Percentiles rank a stretch among this genome's conserved stretches.
These are phyloP conservation scores for Tulasnella sp. DNA, from an alignment of 768 basidiomycete genomes.

Conservation along the genomic window DNA sequence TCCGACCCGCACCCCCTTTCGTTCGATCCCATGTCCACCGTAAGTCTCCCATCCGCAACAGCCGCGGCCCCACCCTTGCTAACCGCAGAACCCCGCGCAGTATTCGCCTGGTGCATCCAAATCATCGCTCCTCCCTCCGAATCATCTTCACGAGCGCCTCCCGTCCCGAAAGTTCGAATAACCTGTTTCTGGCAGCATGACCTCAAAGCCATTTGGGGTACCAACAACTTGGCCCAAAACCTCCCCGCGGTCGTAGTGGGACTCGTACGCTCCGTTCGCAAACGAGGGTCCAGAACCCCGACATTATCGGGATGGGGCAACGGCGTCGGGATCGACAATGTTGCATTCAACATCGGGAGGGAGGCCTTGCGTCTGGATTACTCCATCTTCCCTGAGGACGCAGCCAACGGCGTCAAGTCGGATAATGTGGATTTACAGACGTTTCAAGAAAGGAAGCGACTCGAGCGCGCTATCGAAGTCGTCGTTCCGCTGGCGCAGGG, in stretches of 20 bases:
- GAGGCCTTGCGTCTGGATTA: slow-evolving; percentile 78
- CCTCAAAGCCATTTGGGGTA: slow-evolving; percentile 74
- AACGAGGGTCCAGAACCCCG: slow-evolving; percentile 64
- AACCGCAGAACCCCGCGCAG: slow-evolving; percentile 25
- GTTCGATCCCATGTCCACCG: slow-evolving; percentile 77
- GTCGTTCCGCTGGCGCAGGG: slow-evolving; percentile 63
- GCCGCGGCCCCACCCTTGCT: neutral
- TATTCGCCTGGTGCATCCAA: slow-evolving; percentile 94
- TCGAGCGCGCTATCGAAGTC: slow-evolving; percentile 71
- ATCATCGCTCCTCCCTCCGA: slow-evolving; percentile 31
- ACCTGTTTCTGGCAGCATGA: slow-evolving; percentile 96
- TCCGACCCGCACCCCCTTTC: slow-evolving; percentile 84
- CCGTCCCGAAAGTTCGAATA: slow-evolving; percentile 47
- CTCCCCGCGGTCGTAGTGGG: slow-evolving; percentile 77
- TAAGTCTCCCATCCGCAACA: slow-evolving; percentile 26
- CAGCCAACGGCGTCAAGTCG: slow-evolving; percentile 37
- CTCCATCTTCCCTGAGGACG: slow-evolving; percentile 59
- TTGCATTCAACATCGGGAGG: slow-evolving; percentile 69
- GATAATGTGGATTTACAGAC: slow-evolving; percentile 51
- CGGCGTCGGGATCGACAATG: slow-evolving; percentile 67
- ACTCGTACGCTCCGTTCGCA: slow-evolving; percentile 66
- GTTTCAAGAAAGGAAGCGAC: slow-evolving; percentile 51
- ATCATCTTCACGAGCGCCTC: slow-evolving; percentile 21
- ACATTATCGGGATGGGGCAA: slow-evolving; percentile 67
- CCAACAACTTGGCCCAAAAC: slow-evolving; percentile 61